Evolutionary conservation across 345 rosid species (phyloP), one percentile per base, ranked within the genome.

Genomic region (Populus alba): DNA sequence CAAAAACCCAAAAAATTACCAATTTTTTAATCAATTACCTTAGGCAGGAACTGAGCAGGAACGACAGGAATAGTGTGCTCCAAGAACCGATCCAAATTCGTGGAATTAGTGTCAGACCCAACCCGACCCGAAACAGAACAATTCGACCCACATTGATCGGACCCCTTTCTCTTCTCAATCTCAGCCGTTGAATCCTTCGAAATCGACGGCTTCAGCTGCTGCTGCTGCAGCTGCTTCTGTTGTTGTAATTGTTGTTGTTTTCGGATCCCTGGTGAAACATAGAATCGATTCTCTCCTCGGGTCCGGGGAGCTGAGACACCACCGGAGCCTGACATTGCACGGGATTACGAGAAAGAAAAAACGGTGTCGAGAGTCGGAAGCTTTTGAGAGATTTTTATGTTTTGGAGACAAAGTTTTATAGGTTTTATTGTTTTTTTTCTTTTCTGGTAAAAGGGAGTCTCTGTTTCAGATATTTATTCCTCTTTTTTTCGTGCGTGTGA

Each of bases 21-120:
- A 6, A 8, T 41, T 41, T 39, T 41, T 41, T 10, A 41, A 41
- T n/a, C 23, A n/a, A 79, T 84, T 75, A 95, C 99, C 94, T 87
- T 85, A 6, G 94, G 91, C 75, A 89, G 78, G 70, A 77, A 71
- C 73, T 89, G 93, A 29, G 87, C 87, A 45, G 90, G 80, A 37
- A 95, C 98, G 39, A 83, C 55, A 6, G 98, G 99, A 75, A 97
- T 89, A 8, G 99, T 92, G 66, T 75, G 77, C 84, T 90, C 92
- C 92, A 95, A 87, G 92, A 95, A 95, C 78, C 94, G 90, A 92
- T 93, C 97, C 89, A 93, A 93, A 86, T 93, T 95, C 49, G 98
- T 85, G 59, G 76, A 81, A 51, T 77, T 81, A 31, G 22, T 35
- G 1, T 79, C 78, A 13, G 41, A 67, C 63, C 33, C 78, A 15